Base-by-base conservation (phyloP, 116 monocot species). In the Zostera marina region DNA sequence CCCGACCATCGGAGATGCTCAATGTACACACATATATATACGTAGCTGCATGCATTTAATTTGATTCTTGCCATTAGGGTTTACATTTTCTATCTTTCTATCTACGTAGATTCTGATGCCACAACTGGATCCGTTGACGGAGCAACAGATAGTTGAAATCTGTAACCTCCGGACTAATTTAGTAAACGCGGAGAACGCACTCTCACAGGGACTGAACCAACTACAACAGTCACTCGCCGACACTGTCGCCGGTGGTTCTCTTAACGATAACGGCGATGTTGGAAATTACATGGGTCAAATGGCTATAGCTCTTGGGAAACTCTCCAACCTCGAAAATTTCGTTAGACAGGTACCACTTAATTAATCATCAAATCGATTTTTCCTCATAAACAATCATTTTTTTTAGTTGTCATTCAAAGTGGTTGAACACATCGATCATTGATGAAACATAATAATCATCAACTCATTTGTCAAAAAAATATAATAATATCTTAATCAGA, bases 101-200 rank as follows among this genome's bases (percentile, higher is more conserved):
- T 17, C 11, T 25, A 12, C 58, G 26, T 67, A 94, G 96, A 74
- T 88, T 38, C 17, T 88, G 49, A 64, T 77, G 42, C 73, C 88
- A 13, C 83, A 85, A 56, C 60, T 96, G 66, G 96, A 96, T 44
- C 89, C 96, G n/a, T 53, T 89, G 52, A 96, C 96, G 39, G 96
- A 96, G 44, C 89, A 85, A 22, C 89, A 96, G 41, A 22, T 82
- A 10, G 25, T 80, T 48, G 89, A 78, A 25, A 80, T 96, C 7
- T 89, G 66, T 57, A 79, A 32, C 63, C 88, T 96, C 12, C 85
- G n/a, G n/a, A n/a, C n/a, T n/a, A n/a, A n/a, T n/a, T n/a, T n/a
- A 85, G 64, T 89, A 85, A 21, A 89, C 56, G 96, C 96, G 14
- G 96, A 96, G 73, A 89, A 96, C 56, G 85, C 89, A 1, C 85